Base-by-base conservation (phyloP, 805 yeast species). In the Candida pseudoglaebosa region DNA sequence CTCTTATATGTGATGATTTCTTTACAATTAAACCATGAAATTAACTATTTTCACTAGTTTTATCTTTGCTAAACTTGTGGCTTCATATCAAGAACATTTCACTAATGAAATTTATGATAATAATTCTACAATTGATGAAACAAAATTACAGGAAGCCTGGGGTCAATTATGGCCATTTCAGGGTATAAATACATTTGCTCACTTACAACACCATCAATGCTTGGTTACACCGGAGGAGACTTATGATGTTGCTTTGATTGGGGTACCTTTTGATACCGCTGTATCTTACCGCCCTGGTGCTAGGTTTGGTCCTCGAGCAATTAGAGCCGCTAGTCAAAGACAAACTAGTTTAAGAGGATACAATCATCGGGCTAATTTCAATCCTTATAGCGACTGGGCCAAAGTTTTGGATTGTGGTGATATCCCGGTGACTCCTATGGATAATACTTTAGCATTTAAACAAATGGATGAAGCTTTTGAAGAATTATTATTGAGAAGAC, bases 251-350 rank as follows among this genome's bases (percentile, higher is more conserved):
- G 95, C 81, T 0, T 46, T 86, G 10, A 70, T 85, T 40, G 95
- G 95, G 4, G 82, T 83, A 1, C 95, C 95, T 0, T 86, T 85
- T 49, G 95, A 85, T 53, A 85, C 93, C 5, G 91, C 91, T 0
- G 81, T 80, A 0, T 73, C 89, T 1, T 85, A 79, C 57, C 70
- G 95, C 36, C 75, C 90, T 0, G 95, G 95, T 5, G 90, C 95
- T 2, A 62, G 95, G 38, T 85, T 85, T 59, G 95, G 95, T 2
- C 95, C 91, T 3, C 61, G 80, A 36, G 83, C 84, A 9, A 80
- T 82, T 36, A 62, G 90, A 46, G 63, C 71, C 2, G 84, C 85
- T 2, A 78, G 85, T 2, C 84, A 79, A 52, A 71, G 95, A 47
- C 95, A 85, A 54, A 76, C 78, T 2, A 57, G 80, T 2, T 56